A percentile compares a stretch with the other conserved stretches of the same genome.
phyloP scores from a whole-genome alignment of 139 green algal species.

The Nannochloris sp. region DNA sequence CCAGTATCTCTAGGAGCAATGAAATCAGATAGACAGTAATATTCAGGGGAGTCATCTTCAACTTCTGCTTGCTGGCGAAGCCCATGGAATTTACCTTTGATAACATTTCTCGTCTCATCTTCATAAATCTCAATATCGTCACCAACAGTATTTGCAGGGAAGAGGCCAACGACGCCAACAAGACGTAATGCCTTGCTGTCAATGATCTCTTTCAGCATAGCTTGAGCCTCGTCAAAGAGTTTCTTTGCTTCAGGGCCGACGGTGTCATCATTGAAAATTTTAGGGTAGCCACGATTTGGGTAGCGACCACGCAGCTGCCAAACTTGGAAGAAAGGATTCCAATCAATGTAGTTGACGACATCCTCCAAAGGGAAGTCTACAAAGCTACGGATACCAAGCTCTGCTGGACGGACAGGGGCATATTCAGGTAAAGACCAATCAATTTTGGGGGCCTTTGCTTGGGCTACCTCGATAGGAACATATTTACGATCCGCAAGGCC shows the following conservation, averaged over 20 bases:
- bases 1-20: conserved; percentile 80
- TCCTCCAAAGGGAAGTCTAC: conserved; percentile 82
- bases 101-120: conserved; percentile 53
- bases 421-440: conserved; percentile 81
- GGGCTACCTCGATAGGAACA: conserved; percentile 43
- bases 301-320: conserved; percentile 98
- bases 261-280: conserved; percentile 99
- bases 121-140: conserved; percentile 91
- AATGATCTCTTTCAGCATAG: conserved; percentile 82
- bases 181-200: conserved; percentile 73
- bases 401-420: conserved; percentile 60
- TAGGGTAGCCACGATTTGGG: conserved; percentile 97
- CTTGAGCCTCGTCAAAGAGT: conserved; percentile 91
- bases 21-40: conserved; percentile 94
- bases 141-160: conserved; percentile 80
- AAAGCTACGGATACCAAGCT: conserved; percentile 69
- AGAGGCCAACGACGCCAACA: conserved; percentile 84
- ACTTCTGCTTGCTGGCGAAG: conserved; percentile 87
- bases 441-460: conserved; percentile 38
- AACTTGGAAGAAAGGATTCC: conserved; percentile 99
- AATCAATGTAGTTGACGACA: conserved; percentile 94
- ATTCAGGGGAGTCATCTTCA: conserved; percentile 61
- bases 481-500: conserved; percentile 93
- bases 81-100: conserved; percentile 55
- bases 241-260: conserved; percentile 94